Base-by-base conservation (phyloP, 1,284 basidiomycete genomes). In the Peniophora sp. region DNA sequence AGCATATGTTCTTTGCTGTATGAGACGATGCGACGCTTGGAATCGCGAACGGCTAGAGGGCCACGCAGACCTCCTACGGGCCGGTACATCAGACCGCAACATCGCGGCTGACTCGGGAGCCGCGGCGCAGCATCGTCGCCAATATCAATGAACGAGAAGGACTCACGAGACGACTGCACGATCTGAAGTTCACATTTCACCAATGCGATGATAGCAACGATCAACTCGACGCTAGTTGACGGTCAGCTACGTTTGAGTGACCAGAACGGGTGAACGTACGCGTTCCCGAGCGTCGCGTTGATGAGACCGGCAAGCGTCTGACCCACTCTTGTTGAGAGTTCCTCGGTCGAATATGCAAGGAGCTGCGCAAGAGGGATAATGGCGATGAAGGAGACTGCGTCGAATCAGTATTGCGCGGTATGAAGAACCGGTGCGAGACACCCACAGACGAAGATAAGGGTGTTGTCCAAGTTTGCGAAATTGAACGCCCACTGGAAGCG, bases 291-390 rank as follows among this genome's bases (percentile, higher is more conserved):
- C 8, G 92, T 95, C 11, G 90, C 92, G 64, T 94, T 94, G 53
- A 94, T 64, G 12, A 94, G 72, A 52, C 90, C 91, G 3, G 88
- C 91, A 3, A 95, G 68, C 0, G 92, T 92, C 67, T 94, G 89
- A 2, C 92, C 86, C 1, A 89, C 81, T 32, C 85, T 82, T 54
- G 94, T 60, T 0, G 92, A 90, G 3, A 94, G 65, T 59, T 95
- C 88, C 58, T 95, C 92, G 0, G 92, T 96, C 0, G 88, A 89
- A 63, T 92, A 92, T 1, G 86, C 88, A 3, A 96, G 76, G 3
- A 95, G 68, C 75, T 91, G 66, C 10, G 92, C 92, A 3, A 88
- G 69, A 10, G 85, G 85, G 58, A 88, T 77, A 47, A 88, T 85
- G 3, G 85, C 75, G 47, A 88, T 64, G 60, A 92, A 85, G 1